Conservation (phyloP, 257 asterid genomes). For the Jasminum sambac region DNA sequence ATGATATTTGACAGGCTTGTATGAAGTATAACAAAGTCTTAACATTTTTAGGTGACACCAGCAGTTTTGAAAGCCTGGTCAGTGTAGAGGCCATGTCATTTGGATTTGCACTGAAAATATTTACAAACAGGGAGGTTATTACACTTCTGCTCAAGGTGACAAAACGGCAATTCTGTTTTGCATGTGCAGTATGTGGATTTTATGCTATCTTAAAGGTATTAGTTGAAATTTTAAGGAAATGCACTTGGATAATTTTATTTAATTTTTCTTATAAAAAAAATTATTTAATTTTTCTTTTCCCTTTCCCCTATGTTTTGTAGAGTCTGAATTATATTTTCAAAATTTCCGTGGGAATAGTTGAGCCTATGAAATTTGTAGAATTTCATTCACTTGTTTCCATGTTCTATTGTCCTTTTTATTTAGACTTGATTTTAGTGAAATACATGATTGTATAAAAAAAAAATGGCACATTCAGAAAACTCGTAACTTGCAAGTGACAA, state of each 20-base stretch:
- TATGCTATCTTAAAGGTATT: background rate
- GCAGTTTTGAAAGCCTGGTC: background rate
- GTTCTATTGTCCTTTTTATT: too few relatives aligned
- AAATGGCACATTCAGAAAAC: background rate
- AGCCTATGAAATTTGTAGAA: background rate
- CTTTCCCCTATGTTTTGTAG: background rate
- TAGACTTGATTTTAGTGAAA: background rate
- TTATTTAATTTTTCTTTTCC: too few relatives aligned
- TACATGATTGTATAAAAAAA: background rate
- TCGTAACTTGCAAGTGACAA: background rate
- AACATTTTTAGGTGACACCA: background rate
- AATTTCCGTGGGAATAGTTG: too few relatives aligned
- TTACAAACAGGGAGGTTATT: background rate
- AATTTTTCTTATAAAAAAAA: too few relatives aligned
- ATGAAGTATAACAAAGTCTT: background rate
- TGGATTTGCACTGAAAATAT: background rate
- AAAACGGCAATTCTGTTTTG: background rate
- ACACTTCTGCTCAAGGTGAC: background rate
- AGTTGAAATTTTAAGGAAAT: background rate
- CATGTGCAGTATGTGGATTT: background rate
- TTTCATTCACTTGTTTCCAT: background rate
- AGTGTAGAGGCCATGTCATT: background rate
- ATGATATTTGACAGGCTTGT: background rate
- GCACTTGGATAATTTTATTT: background rate
- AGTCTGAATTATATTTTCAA: background rate